Evolutionary conservation across 352 stramenopile species (phyloP).

Genomic region (Phytopythium chamaehyphon): DNA sequence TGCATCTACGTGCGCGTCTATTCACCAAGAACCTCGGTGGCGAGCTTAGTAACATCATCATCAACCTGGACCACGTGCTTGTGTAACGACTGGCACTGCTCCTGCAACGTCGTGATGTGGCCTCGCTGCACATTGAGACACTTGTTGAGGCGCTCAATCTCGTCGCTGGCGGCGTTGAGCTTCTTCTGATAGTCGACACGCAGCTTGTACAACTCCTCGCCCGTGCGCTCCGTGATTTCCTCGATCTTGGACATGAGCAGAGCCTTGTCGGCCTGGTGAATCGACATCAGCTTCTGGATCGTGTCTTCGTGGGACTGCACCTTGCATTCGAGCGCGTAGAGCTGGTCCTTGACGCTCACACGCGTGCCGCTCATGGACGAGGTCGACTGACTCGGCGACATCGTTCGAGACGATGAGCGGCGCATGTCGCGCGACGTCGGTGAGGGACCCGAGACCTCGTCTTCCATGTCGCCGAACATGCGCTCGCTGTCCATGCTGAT

Average conservation of each 20-base stretch:
- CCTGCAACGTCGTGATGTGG: slow-evolving; percentile 79
- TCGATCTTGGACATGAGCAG: slow-evolving; percentile 78
- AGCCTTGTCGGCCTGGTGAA: slow-evolving; percentile 75
- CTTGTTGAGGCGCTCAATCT: slow-evolving; percentile 84
- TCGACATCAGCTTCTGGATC: slow-evolving; percentile 82
- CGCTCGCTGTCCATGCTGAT: slow-evolving; percentile 77
- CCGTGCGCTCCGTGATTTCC: slow-evolving; percentile 74
- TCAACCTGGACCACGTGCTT: slow-evolving; percentile 85
- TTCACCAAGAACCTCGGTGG: slow-evolving; percentile 74
- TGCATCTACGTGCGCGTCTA: slow-evolving; percentile 14
- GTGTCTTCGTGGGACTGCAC: slow-evolving; percentile 78
- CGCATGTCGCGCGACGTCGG: slow-evolving; percentile 52
- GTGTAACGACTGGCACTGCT: slow-evolving; percentile 81
- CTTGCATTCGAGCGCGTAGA: slow-evolving; percentile 75
- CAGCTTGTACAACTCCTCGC: slow-evolving; percentile 72
- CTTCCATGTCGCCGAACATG: slow-evolving; percentile 77
- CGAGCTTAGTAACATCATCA: slow-evolving; percentile 80
- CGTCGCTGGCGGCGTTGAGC: slow-evolving; percentile 73
- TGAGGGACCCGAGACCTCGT: slow-evolving; percentile 51
- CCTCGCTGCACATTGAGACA: slow-evolving; percentile 79
- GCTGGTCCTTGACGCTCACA: slow-evolving; percentile 77
- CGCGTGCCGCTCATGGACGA: slow-evolving; percentile 27
- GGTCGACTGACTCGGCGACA: slow-evolving; percentile 53
- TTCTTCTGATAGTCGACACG: slow-evolving; percentile 81
- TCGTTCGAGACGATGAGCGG: slow-evolving; percentile 46